Percentiles rank a stretch among this genome's conserved stretches.
These are phyloP conservation scores for Colletotrichum navitas DNA, from an alignment of 2,329 filamentous ascomycete species.

Conservation along the genomic window DNA sequence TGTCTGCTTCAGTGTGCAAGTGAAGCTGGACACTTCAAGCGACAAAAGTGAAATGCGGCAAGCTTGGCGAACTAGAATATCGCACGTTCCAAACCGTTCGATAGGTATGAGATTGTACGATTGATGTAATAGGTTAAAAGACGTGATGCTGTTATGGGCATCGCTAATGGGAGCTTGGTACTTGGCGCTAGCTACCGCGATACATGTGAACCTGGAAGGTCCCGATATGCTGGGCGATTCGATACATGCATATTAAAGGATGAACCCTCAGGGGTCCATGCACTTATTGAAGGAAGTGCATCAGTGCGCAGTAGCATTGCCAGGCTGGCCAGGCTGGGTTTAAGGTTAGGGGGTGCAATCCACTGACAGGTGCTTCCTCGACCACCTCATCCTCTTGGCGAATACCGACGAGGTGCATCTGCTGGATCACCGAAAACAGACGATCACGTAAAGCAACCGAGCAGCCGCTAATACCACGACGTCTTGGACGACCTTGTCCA, in stretches of 20 bases:
- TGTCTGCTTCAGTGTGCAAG: neutral
- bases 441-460: slow-evolving; percentile 21
- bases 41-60: neutral
- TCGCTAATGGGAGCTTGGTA: neutral
- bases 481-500: slow-evolving; percentile 38
- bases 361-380: slow-evolving; percentile 38
- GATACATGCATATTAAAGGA: slow-evolving; percentile 26
- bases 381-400: slow-evolving; percentile 43
- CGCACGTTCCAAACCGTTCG: neutral
- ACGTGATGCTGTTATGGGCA: neutral
- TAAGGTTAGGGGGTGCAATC: slow-evolving; percentile 41
- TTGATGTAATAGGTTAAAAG: neutral
- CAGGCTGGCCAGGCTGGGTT: slow-evolving; percentile 36
- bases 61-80: no score
- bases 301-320: slow-evolving; percentile 24
- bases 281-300: slow-evolving; percentile 29
- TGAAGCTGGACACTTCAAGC: no score
- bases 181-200: neutral
- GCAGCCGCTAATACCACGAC: slow-evolving; percentile 1
- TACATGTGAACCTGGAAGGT: neutral
- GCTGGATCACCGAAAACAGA: slow-evolving; percentile 22
- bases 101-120: neutral
- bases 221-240: neutral
- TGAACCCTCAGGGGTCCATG: slow-evolving; percentile 19
- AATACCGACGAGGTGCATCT: slow-evolving; percentile 29